Evolutionary conservation across 495 filamentous ascomycete genomes (phyloP).

Genomic region (Xylaria nigripes): DNA sequence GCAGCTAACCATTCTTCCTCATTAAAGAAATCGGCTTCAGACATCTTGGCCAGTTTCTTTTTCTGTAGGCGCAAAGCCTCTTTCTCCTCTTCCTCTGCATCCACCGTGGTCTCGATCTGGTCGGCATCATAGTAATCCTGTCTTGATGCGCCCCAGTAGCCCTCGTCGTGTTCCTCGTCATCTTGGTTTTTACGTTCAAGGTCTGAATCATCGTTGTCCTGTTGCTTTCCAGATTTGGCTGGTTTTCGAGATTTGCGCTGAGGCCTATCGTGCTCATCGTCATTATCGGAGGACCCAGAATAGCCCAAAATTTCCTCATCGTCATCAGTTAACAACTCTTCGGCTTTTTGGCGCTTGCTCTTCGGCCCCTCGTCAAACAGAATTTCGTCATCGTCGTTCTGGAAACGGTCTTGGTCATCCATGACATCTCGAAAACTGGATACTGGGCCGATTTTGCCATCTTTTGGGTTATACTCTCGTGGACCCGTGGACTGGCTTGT

Average conservation of each 20-base stretch:
- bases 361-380: constrained; percentile 72
- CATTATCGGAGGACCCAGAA: constrained; percentile 45
- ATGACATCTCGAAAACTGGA: constrained; percentile 76
- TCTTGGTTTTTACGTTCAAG: constrained; percentile 38
- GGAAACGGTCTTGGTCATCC: constrained; percentile 88
- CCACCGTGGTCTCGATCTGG: constrained; percentile 79
- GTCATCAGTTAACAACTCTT: constrained; percentile 54
- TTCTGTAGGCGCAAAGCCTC: constrained; percentile 81
- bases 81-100: constrained; percentile 84
- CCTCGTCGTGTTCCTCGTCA: constrained; percentile 65
- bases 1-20: constrained; percentile 69
- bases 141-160: constrained; percentile 78
- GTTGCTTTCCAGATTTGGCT: constrained; percentile 13
- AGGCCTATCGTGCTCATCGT: constrained; percentile 38
- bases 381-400: constrained; percentile 72
- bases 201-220: constrained; percentile 31
- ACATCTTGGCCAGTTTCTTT: constrained; percentile 78
- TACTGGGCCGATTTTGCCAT: constrained; percentile 50
- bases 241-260: constrained; percentile 14
- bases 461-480: constrained; percentile 43
- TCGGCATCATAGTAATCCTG: constrained; percentile 91
- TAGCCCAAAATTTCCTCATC: constrained; percentile 83
- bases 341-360: constrained; percentile 63
- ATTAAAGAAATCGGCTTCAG: constrained; percentile 88
- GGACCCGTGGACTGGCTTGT: constrained; percentile 34